Evolutionary conservation across 441 rosid genomes (phyloP).

Genomic region (Erodium chrysanthum): DNA sequence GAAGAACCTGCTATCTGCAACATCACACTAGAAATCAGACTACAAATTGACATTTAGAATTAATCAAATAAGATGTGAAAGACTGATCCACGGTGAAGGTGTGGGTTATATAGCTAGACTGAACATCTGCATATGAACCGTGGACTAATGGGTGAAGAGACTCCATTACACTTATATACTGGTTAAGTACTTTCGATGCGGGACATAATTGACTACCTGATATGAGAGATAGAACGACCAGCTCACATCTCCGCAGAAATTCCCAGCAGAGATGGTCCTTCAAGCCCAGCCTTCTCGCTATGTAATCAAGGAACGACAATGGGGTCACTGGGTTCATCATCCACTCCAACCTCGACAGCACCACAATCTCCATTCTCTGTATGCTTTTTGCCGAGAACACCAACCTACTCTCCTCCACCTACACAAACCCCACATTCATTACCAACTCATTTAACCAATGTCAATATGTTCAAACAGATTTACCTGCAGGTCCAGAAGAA

Average conservation of each 20-base stretch:
- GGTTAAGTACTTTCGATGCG: no score
- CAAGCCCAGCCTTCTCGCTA: constrained; percentile 47
- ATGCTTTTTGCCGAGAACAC: constrained; percentile 57
- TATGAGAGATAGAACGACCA: constrained; percentile 24
- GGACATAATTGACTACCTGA: no score
- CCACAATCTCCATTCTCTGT: constrained; percentile 63
- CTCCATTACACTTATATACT: no score
- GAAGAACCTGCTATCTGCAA: constrained; percentile 43
- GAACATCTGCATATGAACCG: no score
- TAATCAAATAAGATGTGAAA: no score
- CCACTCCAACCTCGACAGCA: constrained; percentile 63
- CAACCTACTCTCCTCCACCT: constrained; percentile 49
- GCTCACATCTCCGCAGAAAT: constrained; percentile 44
- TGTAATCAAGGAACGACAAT: constrained; percentile 47
- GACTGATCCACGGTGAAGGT: constrained; percentile 35
- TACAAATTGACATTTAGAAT: background rate
- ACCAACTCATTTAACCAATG: background rate
- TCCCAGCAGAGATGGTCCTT: constrained; percentile 39
- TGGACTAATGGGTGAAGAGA: no score
- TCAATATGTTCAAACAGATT: no score
- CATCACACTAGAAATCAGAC: background rate
- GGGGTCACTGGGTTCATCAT: constrained; percentile 70
- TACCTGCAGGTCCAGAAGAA: background rate
- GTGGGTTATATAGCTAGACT: no score
- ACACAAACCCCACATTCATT: constrained; percentile 9